These are phyloP conservation scores for Pyrenophora graminea DNA, from an alignment of 2,329 filamentous ascomycete species.

Conservation along the genomic window DNA sequence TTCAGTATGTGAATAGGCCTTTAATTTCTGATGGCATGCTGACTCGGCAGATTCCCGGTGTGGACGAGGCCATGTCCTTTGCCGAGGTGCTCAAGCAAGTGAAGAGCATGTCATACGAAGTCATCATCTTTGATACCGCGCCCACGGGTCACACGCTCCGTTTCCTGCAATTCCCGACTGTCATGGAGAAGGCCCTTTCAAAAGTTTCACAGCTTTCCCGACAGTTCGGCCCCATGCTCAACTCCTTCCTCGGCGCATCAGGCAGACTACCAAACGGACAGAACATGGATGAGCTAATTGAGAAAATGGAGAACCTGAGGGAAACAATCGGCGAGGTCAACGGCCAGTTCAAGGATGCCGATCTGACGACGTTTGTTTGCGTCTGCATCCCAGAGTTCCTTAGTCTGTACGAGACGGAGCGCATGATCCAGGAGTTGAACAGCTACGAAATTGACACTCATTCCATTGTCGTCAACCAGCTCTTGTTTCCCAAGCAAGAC, in stretches of 20 bases:
- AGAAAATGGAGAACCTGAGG: constrained; percentile 91
- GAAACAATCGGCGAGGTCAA: constrained; percentile 96
- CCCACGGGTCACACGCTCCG: constrained; percentile 97
- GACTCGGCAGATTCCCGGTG: constrained; percentile 79
- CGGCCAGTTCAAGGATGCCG: constrained; percentile 95
- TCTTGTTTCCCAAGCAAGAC: constrained; percentile 85
- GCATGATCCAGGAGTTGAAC: constrained; percentile 98
- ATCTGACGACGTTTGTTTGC: constrained; percentile 95
- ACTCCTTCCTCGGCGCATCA: constrained; percentile 81
- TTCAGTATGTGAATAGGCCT: constrained; percentile 64
- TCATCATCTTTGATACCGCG: constrained; percentile 98
- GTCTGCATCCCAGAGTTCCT: constrained; percentile 98
- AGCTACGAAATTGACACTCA: constrained; percentile 95
- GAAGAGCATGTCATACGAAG: constrained; percentile 97
- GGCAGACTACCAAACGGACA: constrained; percentile 87
- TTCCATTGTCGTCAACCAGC: constrained; percentile 96
- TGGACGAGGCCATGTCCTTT: constrained; percentile 99
- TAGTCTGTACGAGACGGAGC: constrained; percentile 95
- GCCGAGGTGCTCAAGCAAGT: constrained; percentile 99
- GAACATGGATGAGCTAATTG: constrained; percentile 86
- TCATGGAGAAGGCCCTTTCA: constrained; percentile 97
- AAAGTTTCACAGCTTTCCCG: constrained; percentile 92
- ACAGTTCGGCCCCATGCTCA: constrained; percentile 95
- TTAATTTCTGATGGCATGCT: neutral
- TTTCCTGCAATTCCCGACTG: constrained; percentile 96